Percentiles rank a stretch among this genome's conserved stretches.
Evolutionary conservation across 139 green algal species (phyloP).

Genomic region (Micractinium conductrix): DNA sequence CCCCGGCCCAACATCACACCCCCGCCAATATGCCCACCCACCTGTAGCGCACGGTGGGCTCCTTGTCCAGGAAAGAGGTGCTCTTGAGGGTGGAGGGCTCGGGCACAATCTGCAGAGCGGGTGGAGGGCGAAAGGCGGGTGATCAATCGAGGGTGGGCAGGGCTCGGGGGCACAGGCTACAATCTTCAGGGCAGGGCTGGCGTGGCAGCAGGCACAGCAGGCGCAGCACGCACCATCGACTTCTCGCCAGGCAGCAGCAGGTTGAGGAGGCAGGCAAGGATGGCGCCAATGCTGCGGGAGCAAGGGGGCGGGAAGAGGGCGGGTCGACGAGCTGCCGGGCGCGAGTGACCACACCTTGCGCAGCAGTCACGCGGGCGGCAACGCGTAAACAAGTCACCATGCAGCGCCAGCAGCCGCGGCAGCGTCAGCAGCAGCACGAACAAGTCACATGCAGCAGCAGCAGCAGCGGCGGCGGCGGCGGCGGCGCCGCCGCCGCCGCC

Average conservation of each 20-base stretch:
- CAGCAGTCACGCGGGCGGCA: too few relatives aligned
- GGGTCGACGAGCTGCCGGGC: too few relatives aligned
- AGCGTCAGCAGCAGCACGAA: too few relatives aligned
- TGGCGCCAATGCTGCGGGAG: background rate
- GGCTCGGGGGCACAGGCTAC: too few relatives aligned
- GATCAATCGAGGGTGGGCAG: background rate
- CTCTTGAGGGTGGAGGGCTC: background rate
- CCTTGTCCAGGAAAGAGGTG: background rate
- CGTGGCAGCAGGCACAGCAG: background rate
- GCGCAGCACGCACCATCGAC: constrained; percentile 10
- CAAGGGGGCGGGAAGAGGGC: background rate
- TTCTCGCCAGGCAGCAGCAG: constrained; percentile 15
- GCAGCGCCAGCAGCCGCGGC: too few relatives aligned
- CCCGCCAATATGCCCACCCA: too few relatives aligned
- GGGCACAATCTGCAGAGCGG: background rate
- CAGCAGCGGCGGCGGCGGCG: background rate
- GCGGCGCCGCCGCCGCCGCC: background rate
- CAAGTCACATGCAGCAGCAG: background rate
- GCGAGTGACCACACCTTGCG: too few relatives aligned
- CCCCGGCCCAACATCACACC: too few relatives aligned
- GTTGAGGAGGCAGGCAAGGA: constrained; percentile 1
- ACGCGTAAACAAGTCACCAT: too few relatives aligned
- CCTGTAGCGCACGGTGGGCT: background rate
- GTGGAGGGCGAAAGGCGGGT: background rate
- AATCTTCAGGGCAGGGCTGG: too few relatives aligned